phyloP scores from a whole-genome alignment of 345 rosid species.

The Bretschneidera sinensis region DNA sequence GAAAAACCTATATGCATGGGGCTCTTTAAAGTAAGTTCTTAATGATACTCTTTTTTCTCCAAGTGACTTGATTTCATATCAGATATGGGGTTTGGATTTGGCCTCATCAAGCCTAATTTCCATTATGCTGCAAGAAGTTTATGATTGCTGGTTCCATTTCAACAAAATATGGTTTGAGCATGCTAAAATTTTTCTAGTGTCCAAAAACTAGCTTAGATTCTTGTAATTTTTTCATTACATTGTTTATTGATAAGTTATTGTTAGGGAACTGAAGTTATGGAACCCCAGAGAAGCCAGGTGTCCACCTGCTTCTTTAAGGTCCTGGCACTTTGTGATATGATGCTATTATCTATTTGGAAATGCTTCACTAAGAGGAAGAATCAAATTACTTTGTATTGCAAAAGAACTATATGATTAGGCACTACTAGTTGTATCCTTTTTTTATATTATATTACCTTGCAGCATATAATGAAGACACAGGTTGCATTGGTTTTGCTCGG shows the following conservation, averaged over 20 bases:
- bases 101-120: not conserved
- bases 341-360: too few relatives aligned
- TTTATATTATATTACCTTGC: constrained; percentile 10
- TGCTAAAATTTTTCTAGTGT: too few relatives aligned
- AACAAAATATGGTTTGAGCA: too few relatives aligned
- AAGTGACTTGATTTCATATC: not conserved
- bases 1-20: too few relatives aligned
- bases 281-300: not conserved
- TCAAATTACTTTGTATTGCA: not conserved
- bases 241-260: too few relatives aligned
- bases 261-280: not conserved
- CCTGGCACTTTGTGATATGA: too few relatives aligned
- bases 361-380: too few relatives aligned
- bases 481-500: constrained; percentile 75
- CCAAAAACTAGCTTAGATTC: not conserved
- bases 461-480: constrained; percentile 62
- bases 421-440: too few relatives aligned
- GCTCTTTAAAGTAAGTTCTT: not conserved
- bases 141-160: too few relatives aligned
- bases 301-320: too few relatives aligned
- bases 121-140: not conserved
- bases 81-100: not conserved
- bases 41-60: not conserved
- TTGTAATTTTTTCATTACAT: too few relatives aligned
- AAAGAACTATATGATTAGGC: too few relatives aligned